These are phyloP conservation scores for Neurospora sp. DNA, from an alignment of 2,329 filamentous ascomycete species.

Conservation along the genomic window DNA sequence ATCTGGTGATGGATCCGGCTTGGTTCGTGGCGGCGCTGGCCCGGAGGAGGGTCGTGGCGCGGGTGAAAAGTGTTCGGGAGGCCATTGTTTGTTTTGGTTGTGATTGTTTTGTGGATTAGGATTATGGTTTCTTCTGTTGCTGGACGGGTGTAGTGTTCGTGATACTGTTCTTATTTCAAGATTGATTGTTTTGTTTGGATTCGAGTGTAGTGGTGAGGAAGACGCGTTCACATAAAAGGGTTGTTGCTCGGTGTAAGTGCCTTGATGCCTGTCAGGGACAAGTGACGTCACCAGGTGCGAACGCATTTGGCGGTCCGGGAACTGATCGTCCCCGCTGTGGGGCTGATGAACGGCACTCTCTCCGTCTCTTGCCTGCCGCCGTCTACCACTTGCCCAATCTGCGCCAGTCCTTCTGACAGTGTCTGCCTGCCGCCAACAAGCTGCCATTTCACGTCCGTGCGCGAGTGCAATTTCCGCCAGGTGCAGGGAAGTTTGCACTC, in stretches of 20 bases:
- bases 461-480: not conserved
- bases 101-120: not conserved
- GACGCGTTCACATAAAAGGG: not conserved
- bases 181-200: not conserved
- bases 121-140: not conserved
- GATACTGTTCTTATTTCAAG: too few relatives aligned
- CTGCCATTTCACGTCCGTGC: not conserved
- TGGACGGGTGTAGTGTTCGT: not conserved
- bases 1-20: not conserved
- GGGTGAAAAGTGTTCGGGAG: slow-evolving; percentile 2
- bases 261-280: not conserved
- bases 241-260: not conserved
- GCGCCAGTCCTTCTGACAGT: not conserved
- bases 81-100: slow-evolving; percentile 1
- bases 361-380: not conserved
- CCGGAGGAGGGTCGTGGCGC: not conserved
- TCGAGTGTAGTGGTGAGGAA: not conserved
- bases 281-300: not conserved
- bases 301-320: not conserved
- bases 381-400: not conserved
- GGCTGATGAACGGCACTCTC: not conserved
- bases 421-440: not conserved
- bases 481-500: not conserved
- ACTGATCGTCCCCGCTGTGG: not conserved
- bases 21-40: not conserved